Evolutionary conservation across 2,329 filamentous ascomycete species (phyloP).

Genomic region (Penicillium sp.): DNA sequence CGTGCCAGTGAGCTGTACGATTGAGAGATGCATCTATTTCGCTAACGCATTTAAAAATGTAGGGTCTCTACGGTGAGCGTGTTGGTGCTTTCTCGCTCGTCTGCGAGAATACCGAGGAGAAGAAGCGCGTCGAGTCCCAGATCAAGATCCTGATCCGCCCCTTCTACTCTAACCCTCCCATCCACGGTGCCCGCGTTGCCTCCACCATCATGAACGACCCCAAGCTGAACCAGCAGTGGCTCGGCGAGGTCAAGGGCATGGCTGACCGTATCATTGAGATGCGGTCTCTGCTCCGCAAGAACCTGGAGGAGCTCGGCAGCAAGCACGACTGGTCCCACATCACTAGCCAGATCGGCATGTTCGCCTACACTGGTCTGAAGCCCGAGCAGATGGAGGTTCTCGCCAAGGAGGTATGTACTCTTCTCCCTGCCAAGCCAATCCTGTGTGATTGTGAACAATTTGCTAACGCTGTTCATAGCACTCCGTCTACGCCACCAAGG

Average conservation of each 20-base stretch:
- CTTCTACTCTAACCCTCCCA: constrained; percentile 96
- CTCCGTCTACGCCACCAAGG: constrained; percentile 95
- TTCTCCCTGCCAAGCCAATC: neutral
- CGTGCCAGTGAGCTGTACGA: constrained; percentile 22
- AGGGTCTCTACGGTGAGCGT: constrained; percentile 98
- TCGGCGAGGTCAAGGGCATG: constrained; percentile 96
- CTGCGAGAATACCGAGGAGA: constrained; percentile 81
- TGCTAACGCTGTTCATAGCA: constrained; percentile 53
- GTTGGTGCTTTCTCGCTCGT: constrained; percentile 96
- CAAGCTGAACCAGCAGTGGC: constrained; percentile 87
- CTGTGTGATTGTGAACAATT: neutral
- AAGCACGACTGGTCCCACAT: constrained; percentile 99
- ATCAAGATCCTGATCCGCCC: constrained; percentile 97
- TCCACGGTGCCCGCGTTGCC: constrained; percentile 94
- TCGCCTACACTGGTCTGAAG: constrained; percentile 93
- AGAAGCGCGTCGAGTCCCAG: constrained; percentile 94
- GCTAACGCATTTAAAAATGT: constrained; percentile 1
- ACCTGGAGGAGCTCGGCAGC: constrained; percentile 91
- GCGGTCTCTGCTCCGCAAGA: constrained; percentile 89
- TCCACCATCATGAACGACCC: constrained; percentile 87
- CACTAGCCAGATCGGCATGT: constrained; percentile 99
- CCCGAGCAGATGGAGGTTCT: constrained; percentile 88
- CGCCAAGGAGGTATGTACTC: constrained; percentile 69
- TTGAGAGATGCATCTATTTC: too few species aligned
- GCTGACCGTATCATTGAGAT: constrained; percentile 99